phyloP scores from a whole-genome alignment of 2,329 filamentous ascomycete species.

The Diaporthe helianthi region DNA sequence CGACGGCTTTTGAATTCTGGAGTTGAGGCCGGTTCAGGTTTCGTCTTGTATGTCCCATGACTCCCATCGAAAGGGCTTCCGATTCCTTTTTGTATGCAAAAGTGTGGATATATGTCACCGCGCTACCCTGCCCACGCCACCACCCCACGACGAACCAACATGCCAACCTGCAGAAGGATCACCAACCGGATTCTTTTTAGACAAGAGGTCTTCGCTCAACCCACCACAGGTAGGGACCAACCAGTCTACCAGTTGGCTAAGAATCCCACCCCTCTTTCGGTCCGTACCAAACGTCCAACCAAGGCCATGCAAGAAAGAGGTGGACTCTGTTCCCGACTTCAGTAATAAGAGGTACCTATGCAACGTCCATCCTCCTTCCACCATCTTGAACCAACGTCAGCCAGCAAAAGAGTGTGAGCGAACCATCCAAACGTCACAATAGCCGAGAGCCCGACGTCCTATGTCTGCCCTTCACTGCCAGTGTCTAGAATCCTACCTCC shows the following conservation, averaged over 20 bases:
- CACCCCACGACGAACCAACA: neutral
- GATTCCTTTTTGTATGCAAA: neutral
- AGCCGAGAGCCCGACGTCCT: too few species aligned
- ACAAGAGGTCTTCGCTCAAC: constrained; percentile 33
- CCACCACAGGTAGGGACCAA: constrained; percentile 39
- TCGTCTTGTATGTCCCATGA: neutral
- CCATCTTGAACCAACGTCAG: neutral
- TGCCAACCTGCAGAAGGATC: constrained; percentile 6
- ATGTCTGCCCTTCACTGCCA: too few species aligned
- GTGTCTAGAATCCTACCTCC: neutral
- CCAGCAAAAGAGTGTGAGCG: neutral
- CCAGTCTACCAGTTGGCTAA: constrained; percentile 38
- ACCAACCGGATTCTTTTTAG: too few species aligned
- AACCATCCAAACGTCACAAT: neutral
- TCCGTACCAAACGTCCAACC: neutral
- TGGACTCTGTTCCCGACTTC: neutral
- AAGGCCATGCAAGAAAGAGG: neutral
- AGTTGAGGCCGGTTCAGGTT: neutral
- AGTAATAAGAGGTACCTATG: neutral
- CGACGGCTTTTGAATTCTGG: neutral
- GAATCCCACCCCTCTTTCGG: constrained; percentile 31
- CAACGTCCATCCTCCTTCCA: neutral
- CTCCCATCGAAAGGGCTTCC: neutral
- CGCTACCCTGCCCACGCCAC: neutral
- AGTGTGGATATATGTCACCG: neutral